A percentile compares a stretch with the other conserved stretches of the same genome.
Evolutionary conservation across 2,329 filamentous ascomycete genomes (phyloP).

Genomic region (Nigrospora sphaerica): DNA sequence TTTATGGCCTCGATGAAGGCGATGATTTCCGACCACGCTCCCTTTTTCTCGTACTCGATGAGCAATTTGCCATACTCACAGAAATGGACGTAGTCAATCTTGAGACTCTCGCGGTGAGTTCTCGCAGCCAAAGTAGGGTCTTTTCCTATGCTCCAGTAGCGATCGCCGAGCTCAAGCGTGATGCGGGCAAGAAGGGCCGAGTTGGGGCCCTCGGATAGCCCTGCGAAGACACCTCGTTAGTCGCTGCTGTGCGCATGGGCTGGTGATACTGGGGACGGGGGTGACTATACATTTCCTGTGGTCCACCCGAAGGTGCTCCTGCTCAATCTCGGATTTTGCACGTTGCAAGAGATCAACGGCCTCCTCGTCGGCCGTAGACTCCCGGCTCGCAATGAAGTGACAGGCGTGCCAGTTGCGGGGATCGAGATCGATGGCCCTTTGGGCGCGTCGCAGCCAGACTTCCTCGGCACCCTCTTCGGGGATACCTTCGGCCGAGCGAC

Average conservation of each 20-base stretch:
- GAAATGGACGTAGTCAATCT: slow-evolving; percentile 19
- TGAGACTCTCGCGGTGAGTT: slow-evolving; percentile 19
- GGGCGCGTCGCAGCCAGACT: slow-evolving; percentile 16
- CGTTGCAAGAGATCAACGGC: slow-evolving; percentile 15
- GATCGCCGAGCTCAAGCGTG: slow-evolving; percentile 19
- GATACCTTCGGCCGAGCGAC: background rate
- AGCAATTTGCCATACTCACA: slow-evolving; percentile 14
- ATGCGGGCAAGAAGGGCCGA: slow-evolving; percentile 19
- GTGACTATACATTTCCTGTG: no score
- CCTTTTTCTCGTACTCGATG: slow-evolving; percentile 10
- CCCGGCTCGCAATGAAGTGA: slow-evolving; percentile 19
- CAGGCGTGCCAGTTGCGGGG: slow-evolving; percentile 21
- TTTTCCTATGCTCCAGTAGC: slow-evolving; percentile 16
- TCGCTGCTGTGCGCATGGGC: no score
- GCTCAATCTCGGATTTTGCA: slow-evolving; percentile 17
- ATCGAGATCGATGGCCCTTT: slow-evolving; percentile 17
- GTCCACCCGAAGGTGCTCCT: no score
- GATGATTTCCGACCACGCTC: slow-evolving; percentile 16
- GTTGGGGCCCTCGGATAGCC: slow-evolving; percentile 6
- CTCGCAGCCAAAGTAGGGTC: slow-evolving; percentile 14
- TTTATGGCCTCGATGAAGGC: slow-evolving; percentile 18
- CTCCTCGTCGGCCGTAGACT: slow-evolving; percentile 13
- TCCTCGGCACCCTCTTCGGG: slow-evolving; percentile 10
- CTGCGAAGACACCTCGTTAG: no score
- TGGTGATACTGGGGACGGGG: no score